Conservation (phyloP, 306 rosid species). For the Glycine latifolia region DNA sequence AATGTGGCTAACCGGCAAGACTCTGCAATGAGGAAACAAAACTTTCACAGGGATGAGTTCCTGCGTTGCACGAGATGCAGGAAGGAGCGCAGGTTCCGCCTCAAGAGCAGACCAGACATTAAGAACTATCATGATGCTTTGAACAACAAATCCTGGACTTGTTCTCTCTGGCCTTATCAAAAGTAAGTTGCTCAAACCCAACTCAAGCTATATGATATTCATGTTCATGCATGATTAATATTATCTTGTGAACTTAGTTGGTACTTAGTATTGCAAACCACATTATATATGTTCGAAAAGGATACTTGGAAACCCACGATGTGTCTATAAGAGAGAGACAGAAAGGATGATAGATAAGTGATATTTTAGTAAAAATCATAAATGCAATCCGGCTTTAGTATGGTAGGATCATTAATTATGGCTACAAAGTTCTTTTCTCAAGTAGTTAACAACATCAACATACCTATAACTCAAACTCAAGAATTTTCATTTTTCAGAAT, state of each 20-base stretch:
- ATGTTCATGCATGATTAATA: not conserved
- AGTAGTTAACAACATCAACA: too few relatives aligned
- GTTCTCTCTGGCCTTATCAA: constrained; percentile 46
- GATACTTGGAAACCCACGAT: too few relatives aligned
- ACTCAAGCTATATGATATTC: not conserved
- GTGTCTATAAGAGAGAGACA: too few relatives aligned
- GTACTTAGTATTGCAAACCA: too few relatives aligned
- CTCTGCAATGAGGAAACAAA: constrained; percentile 24
- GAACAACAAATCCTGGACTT: constrained; percentile 46
- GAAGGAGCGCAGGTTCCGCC: constrained; percentile 57
- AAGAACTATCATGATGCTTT: constrained; percentile 49
- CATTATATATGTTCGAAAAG: too few relatives aligned
- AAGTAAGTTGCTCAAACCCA: constrained; percentile 33
- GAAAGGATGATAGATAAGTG: too few relatives aligned
- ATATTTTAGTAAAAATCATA: too few relatives aligned
- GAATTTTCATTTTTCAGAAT: constrained; percentile 44
- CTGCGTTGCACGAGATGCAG: constrained; percentile 48
- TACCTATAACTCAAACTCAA: too few relatives aligned
- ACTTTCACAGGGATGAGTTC: constrained; percentile 58
- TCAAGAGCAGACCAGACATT: constrained; percentile 16
- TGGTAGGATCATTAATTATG: not conserved
- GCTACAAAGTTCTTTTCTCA: not conserved
- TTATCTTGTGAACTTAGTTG: not conserved
- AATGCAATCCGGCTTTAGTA: too few relatives aligned
- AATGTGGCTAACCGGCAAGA: constrained; percentile 46